Conservation (phyloP, 2,329 filamentous ascomycete genomes). For the Plenodomus lindquistii region DNA sequence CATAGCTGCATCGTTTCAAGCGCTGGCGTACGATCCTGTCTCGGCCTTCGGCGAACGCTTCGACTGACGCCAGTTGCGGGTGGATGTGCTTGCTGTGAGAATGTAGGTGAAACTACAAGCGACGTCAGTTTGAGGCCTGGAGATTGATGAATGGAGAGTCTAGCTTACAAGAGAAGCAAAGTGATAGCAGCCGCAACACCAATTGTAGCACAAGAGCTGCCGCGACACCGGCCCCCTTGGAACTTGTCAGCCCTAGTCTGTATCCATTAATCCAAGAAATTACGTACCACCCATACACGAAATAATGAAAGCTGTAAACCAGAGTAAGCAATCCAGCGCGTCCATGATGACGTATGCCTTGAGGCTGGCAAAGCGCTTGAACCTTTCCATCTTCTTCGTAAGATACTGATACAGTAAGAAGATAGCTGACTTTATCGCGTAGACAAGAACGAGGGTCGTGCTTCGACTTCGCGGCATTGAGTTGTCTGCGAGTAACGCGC, state of each 20-base stretch:
- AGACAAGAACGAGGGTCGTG: slow-evolving; percentile 11
- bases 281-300: slow-evolving; percentile 7
- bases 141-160: neutral
- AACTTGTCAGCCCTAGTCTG: neutral
- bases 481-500: slow-evolving; percentile 6
- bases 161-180: neutral
- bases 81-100: neutral
- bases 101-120: neutral
- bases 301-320: slow-evolving; percentile 15
- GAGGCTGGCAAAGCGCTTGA: slow-evolving; percentile 42
- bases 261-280: too few species aligned
- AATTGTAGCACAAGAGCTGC: slow-evolving; percentile 7
- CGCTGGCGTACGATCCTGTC: neutral
- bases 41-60: neutral
- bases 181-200: slow-evolving; percentile 4
- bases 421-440: slow-evolving; percentile 42
- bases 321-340: slow-evolving; percentile 34
- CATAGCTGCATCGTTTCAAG: too few species aligned
- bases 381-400: slow-evolving; percentile 37
- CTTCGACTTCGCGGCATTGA: slow-evolving; percentile 8
- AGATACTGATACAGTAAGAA: slow-evolving; percentile 48
- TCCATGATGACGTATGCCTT: slow-evolving; percentile 50
- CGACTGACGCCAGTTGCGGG: neutral
- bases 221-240: slow-evolving; percentile 1
- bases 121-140: neutral